Percentiles rank a stretch among this genome's conserved stretches.
phyloP scores from a whole-genome alignment of 1,139 yeast genomes.

The Debaryomycetaceae sp. region DNA sequence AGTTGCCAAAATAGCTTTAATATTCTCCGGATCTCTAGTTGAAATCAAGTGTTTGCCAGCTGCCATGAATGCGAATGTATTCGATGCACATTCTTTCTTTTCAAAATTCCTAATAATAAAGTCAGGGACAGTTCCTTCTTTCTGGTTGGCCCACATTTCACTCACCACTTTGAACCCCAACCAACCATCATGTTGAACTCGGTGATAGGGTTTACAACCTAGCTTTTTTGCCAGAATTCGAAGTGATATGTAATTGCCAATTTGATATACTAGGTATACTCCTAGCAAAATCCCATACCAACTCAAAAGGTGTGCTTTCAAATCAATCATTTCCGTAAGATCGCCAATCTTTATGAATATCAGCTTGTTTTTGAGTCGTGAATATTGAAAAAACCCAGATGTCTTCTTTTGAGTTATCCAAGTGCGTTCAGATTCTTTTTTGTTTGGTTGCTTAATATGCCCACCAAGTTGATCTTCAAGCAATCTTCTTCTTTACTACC shows the following conservation, averaged over 20 bases:
- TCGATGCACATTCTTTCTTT: background rate
- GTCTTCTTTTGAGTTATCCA: too few relatives aligned
- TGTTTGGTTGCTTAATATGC: too few relatives aligned
- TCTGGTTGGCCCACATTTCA: conserved; percentile 9
- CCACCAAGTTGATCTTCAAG: too few relatives aligned
- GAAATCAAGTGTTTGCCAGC: conserved; percentile 19
- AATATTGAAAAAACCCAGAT: too few relatives aligned
- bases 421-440: too few relatives aligned
- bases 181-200: conserved; percentile 12
- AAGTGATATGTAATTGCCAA: background rate
- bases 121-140: conserved; percentile 24
- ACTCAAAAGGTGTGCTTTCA: background rate
- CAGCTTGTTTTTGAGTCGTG: too few relatives aligned
- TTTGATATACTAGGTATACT: background rate
- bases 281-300: background rate
- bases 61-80: conserved; percentile 12
- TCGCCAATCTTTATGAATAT: too few relatives aligned
- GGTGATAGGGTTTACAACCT: conserved; percentile 17
- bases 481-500: too few relatives aligned
- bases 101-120: conserved; percentile 9
- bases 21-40: conserved; percentile 38
- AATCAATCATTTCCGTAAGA: too few relatives aligned
- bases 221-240: conserved; percentile 9
- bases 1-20: conserved; percentile 39
- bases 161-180: conserved; percentile 23